phyloP scores from a whole-genome alignment of 1,139 yeast species.

The Kodamaea plutei region DNA sequence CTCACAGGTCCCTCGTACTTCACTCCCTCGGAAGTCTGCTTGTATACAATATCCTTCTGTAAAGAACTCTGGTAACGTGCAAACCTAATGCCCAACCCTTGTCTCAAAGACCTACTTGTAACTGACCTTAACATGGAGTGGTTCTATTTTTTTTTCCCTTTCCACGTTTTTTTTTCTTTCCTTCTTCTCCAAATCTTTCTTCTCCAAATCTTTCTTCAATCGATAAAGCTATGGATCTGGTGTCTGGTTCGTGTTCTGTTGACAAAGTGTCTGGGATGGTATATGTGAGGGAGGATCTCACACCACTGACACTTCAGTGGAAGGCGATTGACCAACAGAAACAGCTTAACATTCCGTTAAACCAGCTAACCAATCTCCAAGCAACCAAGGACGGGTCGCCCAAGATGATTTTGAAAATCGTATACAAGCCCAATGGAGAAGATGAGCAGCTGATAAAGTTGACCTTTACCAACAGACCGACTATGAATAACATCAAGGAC shows the following conservation, averaged over 20 bases:
- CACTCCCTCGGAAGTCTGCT: constrained; percentile 1
- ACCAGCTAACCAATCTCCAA: constrained; percentile 56
- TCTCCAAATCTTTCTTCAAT: no score
- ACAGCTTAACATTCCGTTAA: constrained; percentile 46
- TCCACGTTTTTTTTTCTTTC: no score
- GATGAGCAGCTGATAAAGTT: constrained; percentile 49
- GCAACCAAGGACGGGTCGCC: constrained; percentile 72
- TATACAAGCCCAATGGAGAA: constrained; percentile 38
- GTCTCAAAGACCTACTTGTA: no score
- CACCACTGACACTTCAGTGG: constrained; percentile 67
- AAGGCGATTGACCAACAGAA: constrained; percentile 61
- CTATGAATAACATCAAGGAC: constrained; percentile 72
- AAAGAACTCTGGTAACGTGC: constrained; percentile 4
- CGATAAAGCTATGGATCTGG: constrained; percentile 9
- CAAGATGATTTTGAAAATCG: constrained; percentile 63
- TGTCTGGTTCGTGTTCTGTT: constrained; percentile 65
- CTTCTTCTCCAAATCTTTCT: no score
- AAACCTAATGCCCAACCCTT: no score
- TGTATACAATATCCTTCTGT: constrained; percentile 2
- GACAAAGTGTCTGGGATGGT: constrained; percentile 68
- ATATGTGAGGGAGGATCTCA: constrained; percentile 58
- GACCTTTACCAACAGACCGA: constrained; percentile 65
- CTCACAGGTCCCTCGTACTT: constrained; percentile 39
- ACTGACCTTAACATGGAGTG: no score
- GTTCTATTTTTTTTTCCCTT: no score